Percentiles rank a stretch among this genome's conserved stretches.
These are phyloP conservation scores for Euclidium syriacum DNA, from an alignment of 345 rosid genomes.

Conservation along the genomic window DNA sequence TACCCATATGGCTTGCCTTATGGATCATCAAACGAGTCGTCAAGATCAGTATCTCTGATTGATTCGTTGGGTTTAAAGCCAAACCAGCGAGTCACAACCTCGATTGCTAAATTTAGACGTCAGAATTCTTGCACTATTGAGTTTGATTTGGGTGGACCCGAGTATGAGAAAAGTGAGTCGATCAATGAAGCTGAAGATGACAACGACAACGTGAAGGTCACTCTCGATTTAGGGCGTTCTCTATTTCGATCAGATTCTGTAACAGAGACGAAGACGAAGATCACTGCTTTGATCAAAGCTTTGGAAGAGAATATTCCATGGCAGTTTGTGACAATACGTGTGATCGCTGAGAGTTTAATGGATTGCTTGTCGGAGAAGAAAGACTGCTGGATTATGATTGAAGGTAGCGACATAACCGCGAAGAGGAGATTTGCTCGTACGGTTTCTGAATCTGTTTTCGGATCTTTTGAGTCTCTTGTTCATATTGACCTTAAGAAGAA, in stretches of 20 bases:
- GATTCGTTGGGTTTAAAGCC: constrained; percentile 39
- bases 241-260: constrained; percentile 28
- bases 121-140: constrained; percentile 63
- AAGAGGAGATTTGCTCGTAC: constrained; percentile 65
- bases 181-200: constrained; percentile 42
- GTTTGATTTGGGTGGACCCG: constrained; percentile 42
- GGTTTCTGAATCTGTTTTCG: constrained; percentile 51
- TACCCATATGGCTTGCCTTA: constrained; percentile 29
- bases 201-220: constrained; percentile 45
- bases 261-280: constrained; percentile 17
- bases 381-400: constrained; percentile 55
- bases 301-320: constrained; percentile 64
- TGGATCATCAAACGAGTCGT: constrained; percentile 34
- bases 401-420: constrained; percentile 58
- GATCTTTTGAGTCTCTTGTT: constrained; percentile 53
- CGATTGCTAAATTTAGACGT: constrained; percentile 60
- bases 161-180: constrained; percentile 34
- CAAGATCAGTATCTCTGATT: constrained; percentile 36
- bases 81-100: constrained; percentile 24
- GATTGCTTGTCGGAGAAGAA: constrained; percentile 34
- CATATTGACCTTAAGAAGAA: constrained; percentile 41
- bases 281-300: constrained; percentile 28
- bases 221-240: constrained; percentile 61
- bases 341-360: constrained; percentile 45
- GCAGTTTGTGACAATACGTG: constrained; percentile 50